These are phyloP conservation scores for Trichoderma cornu-damae DNA, from an alignment of 2,329 filamentous ascomycete genomes.

Conservation along the genomic window DNA sequence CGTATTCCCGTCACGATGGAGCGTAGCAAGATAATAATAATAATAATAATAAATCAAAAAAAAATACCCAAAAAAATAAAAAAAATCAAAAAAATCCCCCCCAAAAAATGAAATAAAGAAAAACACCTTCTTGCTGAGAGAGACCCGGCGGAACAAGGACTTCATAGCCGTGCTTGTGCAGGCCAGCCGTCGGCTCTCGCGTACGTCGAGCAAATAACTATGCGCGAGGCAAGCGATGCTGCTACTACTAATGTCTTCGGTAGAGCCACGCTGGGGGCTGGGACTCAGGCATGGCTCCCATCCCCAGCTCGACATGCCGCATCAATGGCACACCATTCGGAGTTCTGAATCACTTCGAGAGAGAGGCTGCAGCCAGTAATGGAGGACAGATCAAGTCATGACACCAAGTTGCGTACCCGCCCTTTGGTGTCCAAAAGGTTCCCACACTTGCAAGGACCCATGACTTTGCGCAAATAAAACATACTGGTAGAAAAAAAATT, in stretches of 20 bases:
- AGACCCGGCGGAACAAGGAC: not conserved
- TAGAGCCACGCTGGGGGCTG: constrained; percentile 4
- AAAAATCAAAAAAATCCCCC: no score
- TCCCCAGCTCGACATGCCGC: constrained; percentile 12
- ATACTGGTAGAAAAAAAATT: not conserved
- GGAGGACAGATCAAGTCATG: constrained; percentile 6
- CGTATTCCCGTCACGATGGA: constrained; percentile 3
- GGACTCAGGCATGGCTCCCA: constrained; percentile 11
- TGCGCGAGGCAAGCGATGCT: not conserved
- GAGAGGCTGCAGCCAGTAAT: constrained; percentile 6
- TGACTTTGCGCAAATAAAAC: constrained; percentile 9
- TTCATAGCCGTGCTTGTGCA: not conserved
- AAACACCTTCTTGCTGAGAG: not conserved
- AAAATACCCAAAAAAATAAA: no score
- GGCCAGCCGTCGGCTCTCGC: not conserved
- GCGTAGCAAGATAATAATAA: no score
- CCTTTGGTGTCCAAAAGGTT: constrained; percentile 1
- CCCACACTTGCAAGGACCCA: constrained; percentile 8
- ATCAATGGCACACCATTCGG: constrained; percentile 16
- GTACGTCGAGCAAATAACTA: not conserved
- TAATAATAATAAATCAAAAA: no score
- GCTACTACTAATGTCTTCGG: not conserved
- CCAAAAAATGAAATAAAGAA: no score
- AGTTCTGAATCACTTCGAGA: not conserved
- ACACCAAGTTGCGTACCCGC: constrained; percentile 12